A percentile compares a stretch with the other conserved stretches of the same genome.
Evolutionary conservation across 2,329 filamentous ascomycete species (phyloP).

Genomic region (Aureobasidium sp.): DNA sequence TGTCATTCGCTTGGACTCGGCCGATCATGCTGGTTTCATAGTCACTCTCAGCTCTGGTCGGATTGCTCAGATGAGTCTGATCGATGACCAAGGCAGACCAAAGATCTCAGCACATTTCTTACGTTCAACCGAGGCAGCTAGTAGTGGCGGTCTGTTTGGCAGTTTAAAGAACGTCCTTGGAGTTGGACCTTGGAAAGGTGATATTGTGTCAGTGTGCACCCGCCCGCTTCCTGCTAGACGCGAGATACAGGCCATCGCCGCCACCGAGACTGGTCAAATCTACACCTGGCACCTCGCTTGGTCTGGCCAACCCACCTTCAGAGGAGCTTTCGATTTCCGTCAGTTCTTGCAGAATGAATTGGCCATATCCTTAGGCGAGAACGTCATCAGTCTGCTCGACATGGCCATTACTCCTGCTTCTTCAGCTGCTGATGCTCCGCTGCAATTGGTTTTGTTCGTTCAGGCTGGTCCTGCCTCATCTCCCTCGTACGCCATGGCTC

Average conservation of each 20-base stretch:
- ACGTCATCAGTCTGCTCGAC: slow-evolving; percentile 68
- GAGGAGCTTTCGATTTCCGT: slow-evolving; percentile 63
- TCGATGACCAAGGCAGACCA: slow-evolving; percentile 81
- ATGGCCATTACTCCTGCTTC: slow-evolving; percentile 56
- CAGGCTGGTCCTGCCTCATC: slow-evolving; percentile 25
- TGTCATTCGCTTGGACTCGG: slow-evolving; percentile 69
- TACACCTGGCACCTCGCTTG: slow-evolving; percentile 86
- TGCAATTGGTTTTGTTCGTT: slow-evolving; percentile 27
- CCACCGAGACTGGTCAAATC: slow-evolving; percentile 68
- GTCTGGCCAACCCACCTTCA: slow-evolving; percentile 71
- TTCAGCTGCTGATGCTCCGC: slow-evolving; percentile 20
- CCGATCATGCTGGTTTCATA: slow-evolving; percentile 81
- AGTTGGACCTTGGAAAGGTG: slow-evolving; percentile 62
- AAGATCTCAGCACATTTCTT: slow-evolving; percentile 72
- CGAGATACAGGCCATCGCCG: slow-evolving; percentile 75
- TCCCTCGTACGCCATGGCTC: slow-evolving; percentile 66
- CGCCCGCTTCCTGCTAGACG: slow-evolving; percentile 66
- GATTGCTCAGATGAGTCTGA: slow-evolving; percentile 75
- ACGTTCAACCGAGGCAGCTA: slow-evolving; percentile 51
- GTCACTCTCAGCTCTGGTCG: slow-evolving; percentile 79
- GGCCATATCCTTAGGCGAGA: slow-evolving; percentile 35
- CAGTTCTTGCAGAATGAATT: slow-evolving; percentile 58
- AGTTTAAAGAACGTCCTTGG: slow-evolving; percentile 72
- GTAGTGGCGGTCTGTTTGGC: slow-evolving; percentile 64
- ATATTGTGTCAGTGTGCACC: slow-evolving; percentile 72